Conservation (phyloP, 129 eudicot genomes). For the Rutidosis leptorrhynchoides region DNA sequence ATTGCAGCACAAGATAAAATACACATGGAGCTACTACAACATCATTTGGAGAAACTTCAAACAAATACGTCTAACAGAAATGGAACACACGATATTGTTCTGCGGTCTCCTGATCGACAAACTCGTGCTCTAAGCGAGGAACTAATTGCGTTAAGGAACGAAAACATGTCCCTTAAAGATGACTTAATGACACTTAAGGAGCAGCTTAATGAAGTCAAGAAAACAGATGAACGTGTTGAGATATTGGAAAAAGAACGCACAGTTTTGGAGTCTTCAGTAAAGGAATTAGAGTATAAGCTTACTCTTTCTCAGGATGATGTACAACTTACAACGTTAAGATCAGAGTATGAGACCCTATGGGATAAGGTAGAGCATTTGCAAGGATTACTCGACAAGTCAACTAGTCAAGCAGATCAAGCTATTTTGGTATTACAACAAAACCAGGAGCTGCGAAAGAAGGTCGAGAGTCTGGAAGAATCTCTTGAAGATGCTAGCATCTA, state of each 20-base stretch:
- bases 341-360: slow-evolving; percentile 68
- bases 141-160: slow-evolving; percentile 57
- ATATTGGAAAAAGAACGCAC: slow-evolving; percentile 64
- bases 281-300: slow-evolving; percentile 68
- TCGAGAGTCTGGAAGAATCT: slow-evolving; percentile 78
- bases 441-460: slow-evolving; percentile 82
- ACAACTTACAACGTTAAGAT: slow-evolving; percentile 57
- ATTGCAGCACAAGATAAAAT: slow-evolving; percentile 86
- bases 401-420: slow-evolving; percentile 92
- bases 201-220: slow-evolving; percentile 58
- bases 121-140: slow-evolving; percentile 50
- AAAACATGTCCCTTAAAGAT: slow-evolving; percentile 61
- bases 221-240: slow-evolving; percentile 67
- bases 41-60: slow-evolving; percentile 63
- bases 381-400: slow-evolving; percentile 65
- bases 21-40: slow-evolving; percentile 72
- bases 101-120: slow-evolving; percentile 32
- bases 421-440: slow-evolving; percentile 69
- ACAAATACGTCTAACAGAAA: slow-evolving; percentile 53
- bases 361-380: slow-evolving; percentile 82
- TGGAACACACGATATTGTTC: slow-evolving; percentile 33
- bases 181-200: slow-evolving; percentile 61
- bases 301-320: slow-evolving; percentile 69
- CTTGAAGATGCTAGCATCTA: slow-evolving; percentile 66
- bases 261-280: slow-evolving; percentile 51